Conservation (phyloP, 495 filamentous ascomycete species). For the Halenospora varia region DNA sequence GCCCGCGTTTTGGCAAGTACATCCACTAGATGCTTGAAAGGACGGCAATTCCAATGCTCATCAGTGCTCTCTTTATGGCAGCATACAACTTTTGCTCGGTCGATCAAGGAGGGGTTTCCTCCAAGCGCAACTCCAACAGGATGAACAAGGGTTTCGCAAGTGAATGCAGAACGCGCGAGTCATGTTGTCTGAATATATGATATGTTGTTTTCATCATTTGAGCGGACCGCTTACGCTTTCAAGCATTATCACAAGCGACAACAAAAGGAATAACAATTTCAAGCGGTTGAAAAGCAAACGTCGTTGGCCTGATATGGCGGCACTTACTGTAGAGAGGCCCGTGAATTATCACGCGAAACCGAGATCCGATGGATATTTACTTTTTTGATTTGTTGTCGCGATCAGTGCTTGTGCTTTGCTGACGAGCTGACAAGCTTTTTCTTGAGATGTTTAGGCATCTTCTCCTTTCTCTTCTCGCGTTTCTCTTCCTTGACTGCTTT, state of each 20-base stretch:
- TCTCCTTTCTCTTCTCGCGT: conserved; percentile 82
- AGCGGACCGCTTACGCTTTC: conserved; percentile 11
- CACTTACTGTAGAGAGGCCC: neutral
- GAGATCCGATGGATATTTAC: neutral
- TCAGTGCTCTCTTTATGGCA: conserved; percentile 54
- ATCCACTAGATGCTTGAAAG: no score
- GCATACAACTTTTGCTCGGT: conserved; percentile 23
- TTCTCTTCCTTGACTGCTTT: conserved; percentile 90
- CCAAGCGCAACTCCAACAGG: conserved; percentile 25
- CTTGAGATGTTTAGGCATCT: conserved; percentile 94
- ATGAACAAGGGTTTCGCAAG: conserved; percentile 30
- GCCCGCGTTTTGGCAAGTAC: no score
- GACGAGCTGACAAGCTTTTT: conserved; percentile 59
- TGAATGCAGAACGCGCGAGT: conserved; percentile 14
- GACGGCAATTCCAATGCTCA: conserved; percentile 31
- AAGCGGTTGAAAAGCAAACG: neutral
- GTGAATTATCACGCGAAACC: neutral
- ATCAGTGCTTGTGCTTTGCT: conserved; percentile 28
- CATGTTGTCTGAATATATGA: conserved; percentile 12
- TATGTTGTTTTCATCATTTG: conserved; percentile 34
- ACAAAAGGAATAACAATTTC: neutral
- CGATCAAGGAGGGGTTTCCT: conserved; percentile 11
- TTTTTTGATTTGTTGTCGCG: conserved; percentile 18
- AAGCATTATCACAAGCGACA: no score
- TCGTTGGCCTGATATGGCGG: neutral